phyloP scores from a whole-genome alignment of 257 asterid genomes.

The Solanum piurae region DNA sequence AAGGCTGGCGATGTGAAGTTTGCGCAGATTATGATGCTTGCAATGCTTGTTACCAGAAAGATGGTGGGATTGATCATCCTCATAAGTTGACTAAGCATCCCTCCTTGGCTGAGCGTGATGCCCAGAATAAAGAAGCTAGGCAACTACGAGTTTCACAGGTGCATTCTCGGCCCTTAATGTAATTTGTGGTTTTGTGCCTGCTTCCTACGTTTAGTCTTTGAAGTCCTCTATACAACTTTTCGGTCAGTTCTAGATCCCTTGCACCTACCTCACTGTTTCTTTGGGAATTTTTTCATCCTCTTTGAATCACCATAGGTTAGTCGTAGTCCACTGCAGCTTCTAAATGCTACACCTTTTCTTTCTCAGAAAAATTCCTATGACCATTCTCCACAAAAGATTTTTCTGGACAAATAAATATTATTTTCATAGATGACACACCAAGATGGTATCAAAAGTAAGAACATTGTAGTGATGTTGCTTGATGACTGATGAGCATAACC shows the following conservation, averaged over 20 bases:
- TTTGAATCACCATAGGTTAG: background rate
- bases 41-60: conserved; percentile 74
- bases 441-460: background rate
- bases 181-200: background rate
- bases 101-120: conserved; percentile 69
- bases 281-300: background rate
- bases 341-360: background rate
- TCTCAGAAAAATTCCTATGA: background rate
- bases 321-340: background rate
- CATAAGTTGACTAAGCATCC: conserved; percentile 76
- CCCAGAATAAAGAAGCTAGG: conserved; percentile 91
- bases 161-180: background rate
- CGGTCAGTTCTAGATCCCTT: background rate
- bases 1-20: conserved; percentile 96
- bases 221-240: background rate
- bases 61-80: conserved; percentile 78
- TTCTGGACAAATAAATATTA: background rate
- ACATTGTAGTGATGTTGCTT: background rate
- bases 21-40: conserved; percentile 94
- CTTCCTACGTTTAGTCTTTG: background rate
- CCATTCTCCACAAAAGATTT: background rate
- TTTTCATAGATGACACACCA: background rate
- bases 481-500: background rate
- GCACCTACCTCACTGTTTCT: background rate
- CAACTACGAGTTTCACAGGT: conserved; percentile 86